phyloP scores from a whole-genome alignment of 75 land plant genomes.

The Selaginella tamariscina region DNA sequence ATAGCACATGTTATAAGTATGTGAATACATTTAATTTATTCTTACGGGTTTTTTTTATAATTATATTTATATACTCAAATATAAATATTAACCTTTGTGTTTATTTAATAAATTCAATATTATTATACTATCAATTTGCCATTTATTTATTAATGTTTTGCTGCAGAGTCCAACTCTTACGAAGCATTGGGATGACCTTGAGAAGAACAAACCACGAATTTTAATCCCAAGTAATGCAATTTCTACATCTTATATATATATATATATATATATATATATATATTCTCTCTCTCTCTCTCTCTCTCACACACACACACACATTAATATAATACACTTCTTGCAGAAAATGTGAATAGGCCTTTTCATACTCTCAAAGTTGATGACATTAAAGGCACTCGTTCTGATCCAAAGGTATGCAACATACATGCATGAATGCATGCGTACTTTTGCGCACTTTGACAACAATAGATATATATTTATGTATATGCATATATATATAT shows the following conservation, averaged over 20 bases:
- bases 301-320: too few relatives aligned
- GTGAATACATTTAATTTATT: not conserved
- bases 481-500: too few relatives aligned
- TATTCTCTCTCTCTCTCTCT: too few relatives aligned
- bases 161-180: conserved; percentile 10
- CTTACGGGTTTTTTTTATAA: not conserved
- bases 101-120: too few relatives aligned
- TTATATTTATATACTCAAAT: too few relatives aligned
- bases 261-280: too few relatives aligned
- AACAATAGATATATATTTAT: too few relatives aligned
- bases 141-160: too few relatives aligned
- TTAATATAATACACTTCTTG: not conserved
- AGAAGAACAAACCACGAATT: conserved; percentile 5
- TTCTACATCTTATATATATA: not conserved
- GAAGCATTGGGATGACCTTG: not conserved
- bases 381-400: conserved; percentile 5
- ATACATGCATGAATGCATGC: too few relatives aligned
- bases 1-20: too few relatives aligned
- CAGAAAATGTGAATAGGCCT: not conserved
- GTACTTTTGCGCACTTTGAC: not conserved
- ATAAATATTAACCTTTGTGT: too few relatives aligned
- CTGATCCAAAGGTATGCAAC: conserved; percentile 5
- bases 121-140: too few relatives aligned
- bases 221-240: not conserved
- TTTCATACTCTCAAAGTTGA: not conserved